Percentiles rank a stretch among this genome's conserved stretches.
These are phyloP conservation scores for Arctium minus DNA, from an alignment of 129 eudicot species.

Conservation along the genomic window DNA sequence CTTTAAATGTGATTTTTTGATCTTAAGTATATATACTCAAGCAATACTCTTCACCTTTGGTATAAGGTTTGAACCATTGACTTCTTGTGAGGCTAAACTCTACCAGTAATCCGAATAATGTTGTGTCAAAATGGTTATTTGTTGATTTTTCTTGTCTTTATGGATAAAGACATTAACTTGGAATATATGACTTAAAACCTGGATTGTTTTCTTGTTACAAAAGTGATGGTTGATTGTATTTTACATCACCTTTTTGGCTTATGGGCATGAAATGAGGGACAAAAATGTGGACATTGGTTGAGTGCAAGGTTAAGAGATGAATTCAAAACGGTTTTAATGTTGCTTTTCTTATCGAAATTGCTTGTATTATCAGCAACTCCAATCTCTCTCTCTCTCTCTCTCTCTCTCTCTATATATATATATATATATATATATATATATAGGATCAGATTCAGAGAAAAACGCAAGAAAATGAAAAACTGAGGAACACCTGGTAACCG, in stretches of 20 bases:
- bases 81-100: no score
- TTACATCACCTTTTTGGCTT: constrained; percentile 25
- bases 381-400: not conserved
- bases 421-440: not conserved
- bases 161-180: not conserved
- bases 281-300: constrained; percentile 23
- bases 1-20: not conserved
- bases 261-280: constrained; percentile 22
- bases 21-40: not conserved
- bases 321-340: constrained; percentile 35
- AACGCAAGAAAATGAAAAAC: no score
- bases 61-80: not conserved
- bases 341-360: constrained; percentile 41
- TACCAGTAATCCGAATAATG: not conserved
- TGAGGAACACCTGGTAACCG: no score
- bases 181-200: not conserved
- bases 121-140: not conserved
- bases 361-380: constrained; percentile 39
- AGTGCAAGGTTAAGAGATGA: constrained; percentile 33
- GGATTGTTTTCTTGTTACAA: constrained; percentile 18
- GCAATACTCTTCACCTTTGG: not conserved
- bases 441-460: no score
- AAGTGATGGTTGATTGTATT: constrained; percentile 21
- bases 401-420: not conserved
- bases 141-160: constrained; percentile 1